Evolutionary conservation across 768 basidiomycete genomes (phyloP), one percentile per base, ranked within the genome.

Genomic region (Lentinus tigrinus): DNA sequence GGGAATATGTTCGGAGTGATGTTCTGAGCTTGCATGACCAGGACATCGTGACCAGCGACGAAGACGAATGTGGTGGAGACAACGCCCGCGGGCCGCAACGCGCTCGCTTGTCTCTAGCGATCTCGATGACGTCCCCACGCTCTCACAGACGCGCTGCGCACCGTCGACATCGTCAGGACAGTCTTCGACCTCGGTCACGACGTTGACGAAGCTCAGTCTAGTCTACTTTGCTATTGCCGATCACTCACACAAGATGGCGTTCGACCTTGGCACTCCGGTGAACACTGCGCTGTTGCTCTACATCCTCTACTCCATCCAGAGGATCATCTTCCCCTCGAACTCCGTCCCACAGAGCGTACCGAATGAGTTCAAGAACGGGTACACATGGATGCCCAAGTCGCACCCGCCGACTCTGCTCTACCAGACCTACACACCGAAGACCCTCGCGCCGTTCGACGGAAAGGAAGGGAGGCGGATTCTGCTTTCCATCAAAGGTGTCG

Each of bases 361-460:
- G 1, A 72, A 78, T 62, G 88, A 91, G 63, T 92, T 91, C 81
- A 87, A 89, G 70, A 74, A 84, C 0, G 84, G 87, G 1, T 98
- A 98, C 78, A 89, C 92, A 63, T 98, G 94, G 93, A 83, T 93
- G 78, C 96, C 96, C 0, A 85, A 87, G 63, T 65, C 80, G 0
- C 94, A 96, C 65, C 86, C 90, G 2, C 85, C 89, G 2, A 87
- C 89, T 0, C 80, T 93, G 19, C 71, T 94, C 21, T 94, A 85
- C 74, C 80, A 84, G 69, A 83, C 81, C 0, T 97, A 85, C 69
- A 95, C 91, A 0, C 87, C 95, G 0, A 84, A 81, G 70, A 87
- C 91, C 2, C 76, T 96, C 24, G 76, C 73, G 43, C 82, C 82
- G 0, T 93, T 86, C 70, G 78, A 82, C 63, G 86, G 91, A 26